Percentiles rank a stretch among this genome's conserved stretches.
Evolutionary conservation across 352 stramenopile species (phyloP).

Genomic region (Phytophthora multivora): DNA sequence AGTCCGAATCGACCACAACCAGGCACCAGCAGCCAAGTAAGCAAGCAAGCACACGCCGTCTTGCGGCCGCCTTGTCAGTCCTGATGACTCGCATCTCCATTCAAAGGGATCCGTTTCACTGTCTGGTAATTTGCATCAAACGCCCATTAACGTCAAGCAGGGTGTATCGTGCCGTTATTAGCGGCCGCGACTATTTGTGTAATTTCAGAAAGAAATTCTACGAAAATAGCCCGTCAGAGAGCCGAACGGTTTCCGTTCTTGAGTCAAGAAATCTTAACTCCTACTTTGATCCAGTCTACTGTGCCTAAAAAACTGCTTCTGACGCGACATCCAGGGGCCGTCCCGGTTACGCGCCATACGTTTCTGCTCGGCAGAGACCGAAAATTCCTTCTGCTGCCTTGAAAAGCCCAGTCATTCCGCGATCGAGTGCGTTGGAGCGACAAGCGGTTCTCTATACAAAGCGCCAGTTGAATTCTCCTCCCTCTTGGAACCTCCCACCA

Average conservation of each 20-base stretch:
- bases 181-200: constrained; percentile 9
- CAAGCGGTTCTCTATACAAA: constrained; percentile 20
- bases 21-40: too few relatives aligned
- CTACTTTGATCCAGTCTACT: not conserved
- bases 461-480: constrained; percentile 16
- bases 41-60: too few relatives aligned
- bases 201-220: constrained; percentile 1
- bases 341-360: constrained; percentile 10
- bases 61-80: too few relatives aligned
- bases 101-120: not conserved
- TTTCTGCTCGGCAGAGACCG: constrained; percentile 24
- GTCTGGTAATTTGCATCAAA: too few relatives aligned
- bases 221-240: constrained; percentile 23
- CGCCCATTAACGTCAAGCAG: too few relatives aligned
- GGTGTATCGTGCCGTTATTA: constrained; percentile 5
- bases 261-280: too few relatives aligned
- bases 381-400: constrained; percentile 19
- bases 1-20: not conserved
- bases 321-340: constrained; percentile 15
- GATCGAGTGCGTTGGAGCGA: constrained; percentile 30
- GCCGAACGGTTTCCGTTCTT: constrained; percentile 9
- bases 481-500: not conserved
- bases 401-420: constrained; percentile 32
- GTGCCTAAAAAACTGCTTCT: constrained; percentile 15
- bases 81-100: too few relatives aligned